Base-by-base conservation (phyloP, 352 stramenopile genomes). In the Globisporangium acanthophoron region DNA sequence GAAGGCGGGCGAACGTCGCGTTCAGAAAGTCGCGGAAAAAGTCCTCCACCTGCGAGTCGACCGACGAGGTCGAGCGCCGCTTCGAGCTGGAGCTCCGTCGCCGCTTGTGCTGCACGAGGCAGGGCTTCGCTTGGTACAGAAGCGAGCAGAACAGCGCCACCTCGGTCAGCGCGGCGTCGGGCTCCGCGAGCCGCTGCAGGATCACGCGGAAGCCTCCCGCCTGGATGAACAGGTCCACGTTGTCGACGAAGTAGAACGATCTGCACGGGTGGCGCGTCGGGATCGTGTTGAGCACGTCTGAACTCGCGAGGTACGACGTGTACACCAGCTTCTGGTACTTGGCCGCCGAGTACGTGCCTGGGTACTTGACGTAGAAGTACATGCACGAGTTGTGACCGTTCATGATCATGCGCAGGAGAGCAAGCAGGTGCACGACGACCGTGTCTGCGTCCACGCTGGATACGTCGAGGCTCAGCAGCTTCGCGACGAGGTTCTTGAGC, bases 301-400 rank as follows among this genome's bases (percentile, higher is more conserved):
- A 66, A 47, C 50, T 87, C n/a, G 79, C 66, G 46, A 93, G 59
- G 43, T 92, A 92, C 11, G 73, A 78, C 8, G 80, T 90, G 57
- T 88, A 92, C 29, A 92, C 70, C 21, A 93, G 68, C 31, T 78
- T 78, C 59, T 85, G 73, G 47, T 85, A 76, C 52, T 81, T 89
- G 48, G 65, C 62, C 0, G 79, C 66, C 4, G 69, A 75, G 56
- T 88, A 81, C 20, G 62, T 78, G 20, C 85, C 80, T 15, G 71
- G 74, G 41, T 94, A 91, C 62, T 92, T 92, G 62, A 86, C 69
- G 52, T 96, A 94, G 59, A 91, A 96, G 59, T 79, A 92, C 73
- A 88, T 82, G 48, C 78, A 88, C 33, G 80, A 80, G 41, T 74
- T 76, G 67, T 89, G 78, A 7, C 82, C 86, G 51, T 89, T 91